Percentiles rank a stretch among this genome's conserved stretches.
Evolutionary conservation across 176 grass and related monocot genomes (phyloP).

Genomic region (Miscanthus lutarioriparius): DNA sequence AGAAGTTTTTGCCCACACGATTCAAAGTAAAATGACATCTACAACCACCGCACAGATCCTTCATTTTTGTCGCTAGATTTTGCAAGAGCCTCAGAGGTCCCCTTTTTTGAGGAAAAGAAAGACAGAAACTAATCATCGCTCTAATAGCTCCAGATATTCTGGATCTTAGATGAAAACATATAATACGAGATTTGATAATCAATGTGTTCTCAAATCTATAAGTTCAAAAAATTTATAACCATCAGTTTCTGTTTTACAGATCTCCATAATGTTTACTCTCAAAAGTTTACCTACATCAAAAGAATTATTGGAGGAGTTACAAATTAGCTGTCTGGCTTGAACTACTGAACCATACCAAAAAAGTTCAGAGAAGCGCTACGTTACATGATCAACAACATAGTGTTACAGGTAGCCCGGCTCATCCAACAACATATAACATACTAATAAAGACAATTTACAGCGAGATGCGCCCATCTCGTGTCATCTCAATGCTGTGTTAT

Average conservation of each 20-base stretch:
- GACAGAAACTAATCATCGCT: neutral
- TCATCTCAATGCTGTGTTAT: constrained; percentile 67
- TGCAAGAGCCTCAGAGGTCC: neutral
- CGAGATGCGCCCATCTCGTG: neutral
- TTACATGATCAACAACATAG: constrained; percentile 30
- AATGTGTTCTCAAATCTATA: neutral
- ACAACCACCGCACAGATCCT: neutral
- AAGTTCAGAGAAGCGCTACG: neutral
- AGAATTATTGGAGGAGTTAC: constrained; percentile 26
- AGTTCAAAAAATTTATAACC: neutral
- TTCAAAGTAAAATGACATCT: neutral
- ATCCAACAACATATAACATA: constrained; percentile 30
- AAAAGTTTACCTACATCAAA: constrained; percentile 42
- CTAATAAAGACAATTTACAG: constrained; percentile 48
- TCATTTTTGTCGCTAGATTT: neutral
- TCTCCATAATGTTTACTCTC: constrained; percentile 13
- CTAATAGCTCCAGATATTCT: neutral
- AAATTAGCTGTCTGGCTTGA: constrained; percentile 29
- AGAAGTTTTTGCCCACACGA: neutral
- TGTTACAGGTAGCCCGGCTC: constrained; percentile 21
- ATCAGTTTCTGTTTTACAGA: constrained; percentile 29
- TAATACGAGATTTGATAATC: neutral
- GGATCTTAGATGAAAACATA: neutral
- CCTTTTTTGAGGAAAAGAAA: neutral
- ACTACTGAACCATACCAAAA: constrained; percentile 26